Evolutionary conservation across 2,329 filamentous ascomycete species (phyloP), one percentile per base, ranked within the genome.

Genomic region (Simplicillium aogashimaense): DNA sequence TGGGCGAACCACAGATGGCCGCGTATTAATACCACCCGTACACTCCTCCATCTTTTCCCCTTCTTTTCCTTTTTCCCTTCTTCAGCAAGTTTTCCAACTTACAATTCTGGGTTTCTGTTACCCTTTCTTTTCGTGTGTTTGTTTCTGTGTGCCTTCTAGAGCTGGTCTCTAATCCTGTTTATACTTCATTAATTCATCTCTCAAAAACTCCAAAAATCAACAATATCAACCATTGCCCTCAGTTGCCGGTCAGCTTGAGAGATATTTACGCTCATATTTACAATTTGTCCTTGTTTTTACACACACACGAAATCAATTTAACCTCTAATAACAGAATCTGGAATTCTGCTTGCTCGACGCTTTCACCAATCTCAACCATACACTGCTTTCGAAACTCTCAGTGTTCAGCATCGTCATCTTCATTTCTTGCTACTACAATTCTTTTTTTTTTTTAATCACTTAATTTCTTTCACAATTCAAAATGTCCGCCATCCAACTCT

Each of bases 401-500:
- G n/a, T 33, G 36, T 45, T 38, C 36, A 40, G 25, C 29, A 37
- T 17, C 35, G 20, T 31, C 20, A 31, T 28, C 16, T 16, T 39
- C 41, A 20, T 20, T 25, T 25, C n/a, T 25, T 38, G 18, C 36
- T 37, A 36, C 36, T 32, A 28, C 33, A 33, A 34, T 36, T 33
- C 37, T 18, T 20, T 33, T 46, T 39, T 48, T 43, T 41, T 35
- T 29, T 42, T 28, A 57, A 58, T 65, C 57, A 50, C 48, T 48
- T 50, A 56, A 51, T 44, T 49, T 55, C 50, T 53, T 43, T 34
- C 29, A 14, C 38, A 52, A 42, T 44, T 58, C 64, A 81, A 61
- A 70, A 94, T 94, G 87, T 82, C 89, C 66, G 74, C 87, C 63
- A 81, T 92, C 67, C 90, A 95, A 70, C 82, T 95, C 53, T 90